Conservation (phyloP, 2,329 filamentous ascomycete species). For the Cytospora schulzeri region DNA sequence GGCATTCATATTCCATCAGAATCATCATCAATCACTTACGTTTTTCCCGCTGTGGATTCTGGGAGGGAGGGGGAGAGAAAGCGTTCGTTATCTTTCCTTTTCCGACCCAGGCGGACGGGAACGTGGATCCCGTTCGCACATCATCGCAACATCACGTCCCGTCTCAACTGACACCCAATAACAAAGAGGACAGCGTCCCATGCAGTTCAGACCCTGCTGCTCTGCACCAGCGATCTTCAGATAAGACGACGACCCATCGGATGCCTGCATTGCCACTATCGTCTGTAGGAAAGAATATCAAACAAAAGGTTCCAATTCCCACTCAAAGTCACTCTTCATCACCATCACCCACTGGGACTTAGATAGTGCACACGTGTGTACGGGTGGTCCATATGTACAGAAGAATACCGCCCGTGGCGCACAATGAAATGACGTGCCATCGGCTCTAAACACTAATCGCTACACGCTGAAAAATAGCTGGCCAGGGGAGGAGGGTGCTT, state of each 20-base stretch:
- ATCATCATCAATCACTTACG: slow-evolving; percentile 22
- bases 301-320: no score
- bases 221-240: background rate
- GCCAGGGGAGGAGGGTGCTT: no score
- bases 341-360: no score
- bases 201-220: no score
- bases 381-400: background rate
- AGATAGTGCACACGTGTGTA: no score
- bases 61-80: background rate
- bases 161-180: background rate
- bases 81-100: background rate
- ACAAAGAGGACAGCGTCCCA: background rate
- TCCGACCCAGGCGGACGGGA: no score
- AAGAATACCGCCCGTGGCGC: no score
- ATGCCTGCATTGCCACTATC: background rate
- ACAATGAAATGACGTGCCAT: background rate
- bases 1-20: no score
- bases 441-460: no score
- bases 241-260: background rate
- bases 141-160: background rate
- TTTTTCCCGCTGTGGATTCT: slow-evolving; percentile 15
- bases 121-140: background rate
- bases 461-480: no score
- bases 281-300: no score
- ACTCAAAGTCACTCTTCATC: no score